phyloP scores from a whole-genome alignment of 371 early-diverging fungal genomes.

The Lichtheimia ramosa region DNA sequence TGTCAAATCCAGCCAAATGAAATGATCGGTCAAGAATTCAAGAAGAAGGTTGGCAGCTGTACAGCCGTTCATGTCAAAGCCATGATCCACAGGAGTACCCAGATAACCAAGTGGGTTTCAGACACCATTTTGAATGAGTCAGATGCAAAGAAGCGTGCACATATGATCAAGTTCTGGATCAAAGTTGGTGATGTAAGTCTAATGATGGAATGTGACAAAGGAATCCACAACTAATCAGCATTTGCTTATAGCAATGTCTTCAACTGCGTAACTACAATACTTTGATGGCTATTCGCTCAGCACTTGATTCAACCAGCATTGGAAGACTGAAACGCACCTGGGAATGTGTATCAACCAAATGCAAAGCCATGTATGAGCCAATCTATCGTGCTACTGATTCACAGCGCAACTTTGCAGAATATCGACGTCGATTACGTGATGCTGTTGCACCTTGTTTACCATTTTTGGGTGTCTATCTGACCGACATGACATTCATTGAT shows the following conservation, averaged over 20 bases:
- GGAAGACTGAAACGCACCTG: conserved; percentile 74
- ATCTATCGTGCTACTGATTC: conserved; percentile 67
- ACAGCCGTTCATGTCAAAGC: conserved; percentile 47
- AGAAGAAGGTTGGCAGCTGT: conserved; percentile 53
- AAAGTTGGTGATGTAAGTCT: conserved; percentile 59
- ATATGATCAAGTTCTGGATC: conserved; percentile 68
- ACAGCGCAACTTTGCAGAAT: conserved; percentile 74
- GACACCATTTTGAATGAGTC: conserved; percentile 64
- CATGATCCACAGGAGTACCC: conserved; percentile 53
- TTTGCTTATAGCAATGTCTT: conserved; percentile 44
- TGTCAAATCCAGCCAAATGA: conserved; percentile 67
- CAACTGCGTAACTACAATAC: conserved; percentile 80
- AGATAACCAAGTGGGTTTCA: conserved; percentile 70
- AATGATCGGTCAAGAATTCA: conserved; percentile 59
- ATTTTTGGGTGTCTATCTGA: conserved; percentile 83
- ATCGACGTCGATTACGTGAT: conserved; percentile 64
- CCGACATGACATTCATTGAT: conserved; percentile 84
- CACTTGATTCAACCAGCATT: conserved; percentile 75
- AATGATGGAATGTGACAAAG: background rate
- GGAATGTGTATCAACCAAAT: conserved; percentile 60
- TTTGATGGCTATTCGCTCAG: conserved; percentile 78
- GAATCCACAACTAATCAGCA: background rate
- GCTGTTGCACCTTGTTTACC: conserved; percentile 76
- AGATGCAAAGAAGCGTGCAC: conserved; percentile 68
- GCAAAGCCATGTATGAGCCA: conserved; percentile 48